phyloP scores from a whole-genome alignment of 2,329 filamentous ascomycete species.

The Teratosphaeria nubilosa region DNA sequence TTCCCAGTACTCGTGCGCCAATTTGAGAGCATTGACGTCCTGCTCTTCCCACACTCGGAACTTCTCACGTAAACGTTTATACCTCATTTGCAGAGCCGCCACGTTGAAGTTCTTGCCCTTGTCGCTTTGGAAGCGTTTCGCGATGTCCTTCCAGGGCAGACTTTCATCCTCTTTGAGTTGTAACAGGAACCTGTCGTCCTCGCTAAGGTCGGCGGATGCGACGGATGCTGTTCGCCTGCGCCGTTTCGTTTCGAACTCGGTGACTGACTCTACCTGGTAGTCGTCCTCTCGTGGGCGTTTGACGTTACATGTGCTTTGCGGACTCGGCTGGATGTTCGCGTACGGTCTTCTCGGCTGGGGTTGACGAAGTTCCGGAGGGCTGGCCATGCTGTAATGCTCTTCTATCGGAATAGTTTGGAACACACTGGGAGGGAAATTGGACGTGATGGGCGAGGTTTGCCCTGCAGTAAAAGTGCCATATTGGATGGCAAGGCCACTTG shows the following conservation, averaged over 20 bases:
- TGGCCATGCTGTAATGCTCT: conserved; percentile 17
- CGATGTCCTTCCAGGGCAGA: conserved; percentile 47
- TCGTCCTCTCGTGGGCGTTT: conserved; percentile 31
- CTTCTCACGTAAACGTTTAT: conserved; percentile 42
- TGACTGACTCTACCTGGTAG: conserved; percentile 26
- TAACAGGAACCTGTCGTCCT: conserved; percentile 42
- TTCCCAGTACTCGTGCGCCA: conserved; percentile 44
- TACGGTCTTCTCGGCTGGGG: conserved; percentile 34
- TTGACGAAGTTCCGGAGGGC: conserved; percentile 20
- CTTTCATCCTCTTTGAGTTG: conserved; percentile 43
- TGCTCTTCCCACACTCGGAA: conserved; percentile 43
- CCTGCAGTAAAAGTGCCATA: conserved; percentile 22
- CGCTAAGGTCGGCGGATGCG: conserved; percentile 34
- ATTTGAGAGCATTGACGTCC: conserved; percentile 39
- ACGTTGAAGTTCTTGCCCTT: conserved; percentile 41
- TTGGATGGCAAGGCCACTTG: conserved; percentile 31
- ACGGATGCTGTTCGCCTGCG: conserved; percentile 30
- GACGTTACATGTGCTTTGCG: conserved; percentile 20
- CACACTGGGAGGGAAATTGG: conserved; percentile 26
- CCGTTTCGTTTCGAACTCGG: conserved; percentile 23
- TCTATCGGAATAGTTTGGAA: conserved; percentile 19
- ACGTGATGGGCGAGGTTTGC: conserved; percentile 20
- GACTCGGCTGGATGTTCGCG: conserved; percentile 35
- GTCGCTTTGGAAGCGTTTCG: conserved; percentile 39
- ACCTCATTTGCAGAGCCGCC: conserved; percentile 45